Evolutionary conservation across 2,329 filamentous ascomycete species (phyloP), one percentile per base, ranked within the genome.

Genomic region (Magnaporthales sp.): DNA sequence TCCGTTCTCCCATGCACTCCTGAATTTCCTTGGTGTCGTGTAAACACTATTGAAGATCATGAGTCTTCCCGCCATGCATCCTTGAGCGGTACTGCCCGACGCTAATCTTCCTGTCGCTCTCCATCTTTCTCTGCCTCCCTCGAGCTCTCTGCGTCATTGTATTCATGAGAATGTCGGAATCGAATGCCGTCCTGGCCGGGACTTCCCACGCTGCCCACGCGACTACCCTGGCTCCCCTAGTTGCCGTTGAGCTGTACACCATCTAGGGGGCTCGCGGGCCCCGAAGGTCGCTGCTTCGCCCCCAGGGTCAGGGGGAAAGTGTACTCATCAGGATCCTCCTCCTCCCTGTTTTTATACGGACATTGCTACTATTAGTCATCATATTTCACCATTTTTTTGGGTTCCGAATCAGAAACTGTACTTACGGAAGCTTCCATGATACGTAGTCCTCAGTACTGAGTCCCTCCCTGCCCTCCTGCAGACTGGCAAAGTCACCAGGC

Each of bases 391-490:
- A 58, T 26, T 15, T 4, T 22, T 10, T 7, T 4, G 22, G 22
- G 11, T 58, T 58, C 4, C n/a, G 10, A 3, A 22, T 10, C 7
- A 68, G 56, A 31, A 31, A 66, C n/a, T 60, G 38, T 67, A 93
- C 93, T 90, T 86, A 98, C 91, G 94, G 95, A 68, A 98, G 82
- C 80, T 96, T 97, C 95, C 95, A 99, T 32, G 94, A 91, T 74
- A 98, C 92, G 77, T 99, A 98, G 75, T 99, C 95, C 79, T 99
- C 95, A 0, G 95, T 98, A 80, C 85, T 95, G 72, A 99, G 80
- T 0, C 94, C 93, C 77, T 99, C 95, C 60, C 90, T 90, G 61
- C 93, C 92, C 79, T 99, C 95, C 79, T 98, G 95, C 67, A 99
- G 82, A 72, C 92, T 97, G 30, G 93, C 95, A 83, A 98, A 98